Conservation (phyloP, 129 eudicot species). For the Sambucus nigra region DNA sequence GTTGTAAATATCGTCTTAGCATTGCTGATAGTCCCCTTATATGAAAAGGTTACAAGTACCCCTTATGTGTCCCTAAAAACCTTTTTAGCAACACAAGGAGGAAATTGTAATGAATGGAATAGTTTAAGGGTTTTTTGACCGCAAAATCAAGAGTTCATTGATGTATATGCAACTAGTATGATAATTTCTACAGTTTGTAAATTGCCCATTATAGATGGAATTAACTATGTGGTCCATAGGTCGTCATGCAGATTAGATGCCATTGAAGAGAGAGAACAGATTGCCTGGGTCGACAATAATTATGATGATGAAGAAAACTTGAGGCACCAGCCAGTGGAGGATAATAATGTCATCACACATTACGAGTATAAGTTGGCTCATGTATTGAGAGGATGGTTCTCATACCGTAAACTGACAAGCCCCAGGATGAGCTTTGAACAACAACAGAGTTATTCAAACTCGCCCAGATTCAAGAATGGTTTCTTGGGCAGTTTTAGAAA, state of each 20-base stretch:
- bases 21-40: too few relatives aligned
- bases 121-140: too few relatives aligned
- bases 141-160: too few relatives aligned
- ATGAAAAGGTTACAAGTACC: too few relatives aligned
- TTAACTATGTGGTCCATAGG: too few relatives aligned
- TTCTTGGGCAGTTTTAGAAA: constrained; percentile 21
- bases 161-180: too few relatives aligned
- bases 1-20: too few relatives aligned
- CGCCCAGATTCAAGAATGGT: constrained; percentile 11
- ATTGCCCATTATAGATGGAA: too few relatives aligned
- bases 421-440: constrained; percentile 16
- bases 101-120: too few relatives aligned
- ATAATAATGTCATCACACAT: constrained; percentile 8
- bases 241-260: constrained; percentile 19
- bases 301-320: constrained; percentile 9
- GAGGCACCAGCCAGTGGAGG: constrained; percentile 18
- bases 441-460: constrained; percentile 15
- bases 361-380: constrained; percentile 32
- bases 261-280: constrained; percentile 5
- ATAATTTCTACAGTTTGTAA: too few relatives aligned
- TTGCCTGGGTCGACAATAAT: constrained; percentile 1
- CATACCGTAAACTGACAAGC: constrained; percentile 27
- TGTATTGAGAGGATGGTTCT: constrained; percentile 44
- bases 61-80: too few relatives aligned
- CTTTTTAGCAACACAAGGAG: too few relatives aligned